Evolutionary conservation across 1,139 yeast genomes (phyloP), one percentile per base, ranked within the genome.

Genomic region (Zygosaccharomyces sapae): DNA sequence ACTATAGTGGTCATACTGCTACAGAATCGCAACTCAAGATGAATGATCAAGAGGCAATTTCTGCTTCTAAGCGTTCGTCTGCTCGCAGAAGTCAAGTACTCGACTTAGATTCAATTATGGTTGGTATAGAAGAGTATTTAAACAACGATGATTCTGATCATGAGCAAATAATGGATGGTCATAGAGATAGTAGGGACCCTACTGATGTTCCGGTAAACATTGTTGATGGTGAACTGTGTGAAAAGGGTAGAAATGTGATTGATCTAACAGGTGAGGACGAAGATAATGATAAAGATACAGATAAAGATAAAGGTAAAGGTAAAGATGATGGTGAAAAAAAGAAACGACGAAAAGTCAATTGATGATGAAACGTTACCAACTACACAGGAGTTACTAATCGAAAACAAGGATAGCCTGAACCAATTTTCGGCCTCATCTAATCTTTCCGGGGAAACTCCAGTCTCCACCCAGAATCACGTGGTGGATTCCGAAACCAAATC

Each of bases 81-180:
- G 37, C 29, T n/a, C 30, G 38, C 34, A 45, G 39, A 7, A 40
- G 36, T n/a, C 24, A 19, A 8, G 43, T 25, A 9, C 43, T 40
- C 10, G 50, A 49, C 22, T 22, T 53, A 16, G 56, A 53, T 37
- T 46, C 56, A 1, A 48, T 55, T 39, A 55, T 55, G 59, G 48
- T 50, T 34, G 59, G 57, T 43, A 53, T 55, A 18, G 59, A 54
- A 39, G 53, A 52, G 19, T 55, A 50, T 44, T 45, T 55, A 25
- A 49, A 47, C 13, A 47, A 44, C 24, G 51, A 44, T 13, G 48
- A 43, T 3, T 19, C 33, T 18, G 41, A 33, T 20, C 24, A 20
- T 20, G 9, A 43, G 25, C 27, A 13, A 41, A 41, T 12, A 20
- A 30, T n/a, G 18, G 4, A n/a, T n/a, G 33, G 13, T 5, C 33